Evolutionary conservation across 768 basidiomycete genomes (phyloP), one percentile per base, ranked within the genome.

Genomic region (Tulasnella sp.): DNA sequence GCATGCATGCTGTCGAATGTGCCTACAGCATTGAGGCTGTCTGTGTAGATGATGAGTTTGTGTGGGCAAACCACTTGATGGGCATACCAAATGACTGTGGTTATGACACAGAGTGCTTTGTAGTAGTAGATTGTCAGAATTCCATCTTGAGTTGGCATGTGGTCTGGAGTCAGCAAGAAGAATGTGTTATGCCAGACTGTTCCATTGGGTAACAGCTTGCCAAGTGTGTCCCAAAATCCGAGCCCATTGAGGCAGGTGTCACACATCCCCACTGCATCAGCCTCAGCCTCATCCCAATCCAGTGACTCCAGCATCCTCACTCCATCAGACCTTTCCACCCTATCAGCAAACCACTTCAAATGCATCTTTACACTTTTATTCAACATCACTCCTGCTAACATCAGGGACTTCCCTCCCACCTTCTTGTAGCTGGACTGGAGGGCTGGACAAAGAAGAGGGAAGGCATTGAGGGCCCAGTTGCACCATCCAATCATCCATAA

Each of bases 401-500:
- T 32, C 8, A 58, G 29, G 0, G 41, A n/a, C 50, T 70, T 74
- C 0, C 74, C 74, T 0, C 60, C 27, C 0, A 72, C 72, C 54
- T 77, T 76, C 0, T 62, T 52, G 60, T 78, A 78, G 0, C 76
- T 2, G 0, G 65, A 60, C 13, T 58, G 70, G 0, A 79, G 65
- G 0, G 63, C 67, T 0, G 76, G 76, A 0, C 67, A 64, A 0
- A 78, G 65, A 0, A 71, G 59, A 0, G 76, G 75, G 48, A 65
- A 75, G 1, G 71, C 71, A 51, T 77, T 78, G 23, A 78, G 65
- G 0, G 65, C 59, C 75, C 75, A 77, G 50, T 76, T 77, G 13
- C 69, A 19, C 71, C 70, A 76, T 0, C 74, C 75, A 0, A 68
- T 68, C 0, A 77, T 55, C 0, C 44, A 42, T 51, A 73, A 72